Conservation (phyloP, 352 stramenopile genomes). For the Pythium sp. region DNA sequence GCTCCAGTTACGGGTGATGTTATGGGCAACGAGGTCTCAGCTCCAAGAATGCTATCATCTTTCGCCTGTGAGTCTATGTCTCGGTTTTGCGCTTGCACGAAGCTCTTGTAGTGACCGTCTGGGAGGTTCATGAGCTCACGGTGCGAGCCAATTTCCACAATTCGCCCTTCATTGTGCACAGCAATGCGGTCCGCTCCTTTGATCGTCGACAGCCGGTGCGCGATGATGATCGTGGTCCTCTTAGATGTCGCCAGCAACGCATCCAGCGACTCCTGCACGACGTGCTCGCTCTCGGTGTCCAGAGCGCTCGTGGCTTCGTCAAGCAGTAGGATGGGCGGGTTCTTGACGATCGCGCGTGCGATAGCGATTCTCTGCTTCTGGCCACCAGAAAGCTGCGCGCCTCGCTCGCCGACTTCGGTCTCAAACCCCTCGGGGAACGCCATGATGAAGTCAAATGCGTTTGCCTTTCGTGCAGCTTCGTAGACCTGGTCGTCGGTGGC, state of each 20-base stretch:
- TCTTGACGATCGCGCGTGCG: conserved; percentile 60
- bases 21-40: neutral
- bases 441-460: conserved; percentile 91
- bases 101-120: conserved; percentile 41
- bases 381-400: conserved; percentile 62
- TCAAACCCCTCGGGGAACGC: conserved; percentile 86
- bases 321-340: conserved; percentile 83
- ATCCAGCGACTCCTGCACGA: conserved; percentile 76
- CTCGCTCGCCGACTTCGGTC: conserved; percentile 88
- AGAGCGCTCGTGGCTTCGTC: conserved; percentile 14
- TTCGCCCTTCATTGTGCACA: conserved; percentile 89
- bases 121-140: conserved; percentile 75
- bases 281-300: conserved; percentile 75
- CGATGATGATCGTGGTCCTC: conserved; percentile 49
- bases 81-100: conserved; percentile 27
- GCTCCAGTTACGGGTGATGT: neutral
- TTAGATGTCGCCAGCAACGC: conserved; percentile 24
- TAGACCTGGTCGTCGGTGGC: conserved; percentile 54
- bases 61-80: conserved; percentile 10
- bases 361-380: conserved; percentile 24
- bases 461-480: conserved; percentile 48
- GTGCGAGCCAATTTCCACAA: conserved; percentile 94
- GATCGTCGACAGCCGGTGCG: conserved; percentile 94
- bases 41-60: neutral
- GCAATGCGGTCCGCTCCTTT: conserved; percentile 93